Evolutionary conservation across 2,329 filamentous ascomycete genomes (phyloP).

Genomic region (Trichoderma lentiforme): DNA sequence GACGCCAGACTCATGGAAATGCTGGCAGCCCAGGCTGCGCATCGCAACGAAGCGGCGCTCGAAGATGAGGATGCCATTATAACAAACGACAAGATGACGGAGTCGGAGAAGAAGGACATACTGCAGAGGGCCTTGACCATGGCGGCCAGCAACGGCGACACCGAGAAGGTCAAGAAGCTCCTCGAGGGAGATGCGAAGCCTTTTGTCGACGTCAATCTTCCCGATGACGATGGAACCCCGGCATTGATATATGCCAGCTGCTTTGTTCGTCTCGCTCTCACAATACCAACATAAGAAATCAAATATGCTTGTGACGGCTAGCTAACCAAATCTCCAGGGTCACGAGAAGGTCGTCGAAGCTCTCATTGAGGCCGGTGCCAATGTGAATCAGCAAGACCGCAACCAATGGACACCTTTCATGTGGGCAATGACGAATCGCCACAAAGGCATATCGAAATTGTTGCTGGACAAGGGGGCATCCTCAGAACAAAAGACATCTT

Average conservation of each 20-base stretch:
- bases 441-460: slow-evolving; percentile 92
- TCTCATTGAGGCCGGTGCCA: slow-evolving; percentile 78
- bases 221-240: slow-evolving; percentile 94
- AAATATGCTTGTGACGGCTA: not conserved
- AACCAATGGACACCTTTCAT: slow-evolving; percentile 98
- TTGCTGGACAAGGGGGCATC: slow-evolving; percentile 91
- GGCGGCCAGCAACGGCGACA: slow-evolving; percentile 94
- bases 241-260: slow-evolving; percentile 97
- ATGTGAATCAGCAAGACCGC: slow-evolving; percentile 89
- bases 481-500: slow-evolving; percentile 92
- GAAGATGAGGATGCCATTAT: slow-evolving; percentile 79
- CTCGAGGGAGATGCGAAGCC: slow-evolving; percentile 69
- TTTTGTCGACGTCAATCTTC: slow-evolving; percentile 79
- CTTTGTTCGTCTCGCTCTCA: slow-evolving; percentile 60
- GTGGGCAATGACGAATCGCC: slow-evolving; percentile 99
- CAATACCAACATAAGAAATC: not conserved
- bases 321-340: slow-evolving; percentile 50
- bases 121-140: slow-evolving; percentile 89
- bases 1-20: slow-evolving; percentile 91
- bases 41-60: slow-evolving; percentile 68
- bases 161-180: slow-evolving; percentile 73
- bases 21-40: slow-evolving; percentile 86
- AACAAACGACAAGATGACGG: slow-evolving; percentile 67
- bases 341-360: slow-evolving; percentile 85
- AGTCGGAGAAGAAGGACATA: slow-evolving; percentile 72